Base-by-base conservation (phyloP, 169 alveolate species). In the Blepharisma undulans region DNA sequence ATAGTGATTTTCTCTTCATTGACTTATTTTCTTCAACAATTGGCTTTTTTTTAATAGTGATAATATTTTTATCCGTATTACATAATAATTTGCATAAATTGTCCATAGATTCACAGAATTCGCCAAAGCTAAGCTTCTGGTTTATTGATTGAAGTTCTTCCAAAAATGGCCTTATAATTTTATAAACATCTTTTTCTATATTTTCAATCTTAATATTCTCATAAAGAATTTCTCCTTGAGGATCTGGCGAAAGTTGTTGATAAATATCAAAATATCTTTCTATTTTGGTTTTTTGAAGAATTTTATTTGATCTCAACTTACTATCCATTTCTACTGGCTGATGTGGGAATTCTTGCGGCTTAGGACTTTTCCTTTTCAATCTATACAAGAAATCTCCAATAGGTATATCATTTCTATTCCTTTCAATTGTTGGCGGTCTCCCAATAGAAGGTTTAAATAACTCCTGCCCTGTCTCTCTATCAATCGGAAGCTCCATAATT, bases 81-180 rank as follows among this genome's bases (percentile, higher is more conserved):
- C 48, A 25, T 29, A 74, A 5, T 18, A 74, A 74, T 5, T 74
- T 74, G 36, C 29, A 74, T 29, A 74, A 29, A 29, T 74, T 74
- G 36, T 74, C 80, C 80, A 74, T 74, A 29, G 80, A 74, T 22
- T 74, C 80, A 29, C 33, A 74, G 80, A 74, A 74, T 29, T 74
- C 80, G 8, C 33, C 80, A 29, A 74, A 74, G 80, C 33, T 74
- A 8, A 74, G 80, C 33, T 22, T 22, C 12, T 74, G 36, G 80
- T 74, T 29, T 74, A 74, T 22, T 74, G 30, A 22, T 29, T 25
- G 36, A 74, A 74, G 80, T 25, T 74, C 80, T 29, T 74, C 80
- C 18, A 74, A 6, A 74, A 74, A 74, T 22, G 80, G 80, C 80
- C 10, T 74, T 29, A 74, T 74, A 29, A 74, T 22, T 74, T 74